These are phyloP conservation scores for Exophiala sideris DNA, from an alignment of 2,329 filamentous ascomycete species.

Conservation along the genomic window DNA sequence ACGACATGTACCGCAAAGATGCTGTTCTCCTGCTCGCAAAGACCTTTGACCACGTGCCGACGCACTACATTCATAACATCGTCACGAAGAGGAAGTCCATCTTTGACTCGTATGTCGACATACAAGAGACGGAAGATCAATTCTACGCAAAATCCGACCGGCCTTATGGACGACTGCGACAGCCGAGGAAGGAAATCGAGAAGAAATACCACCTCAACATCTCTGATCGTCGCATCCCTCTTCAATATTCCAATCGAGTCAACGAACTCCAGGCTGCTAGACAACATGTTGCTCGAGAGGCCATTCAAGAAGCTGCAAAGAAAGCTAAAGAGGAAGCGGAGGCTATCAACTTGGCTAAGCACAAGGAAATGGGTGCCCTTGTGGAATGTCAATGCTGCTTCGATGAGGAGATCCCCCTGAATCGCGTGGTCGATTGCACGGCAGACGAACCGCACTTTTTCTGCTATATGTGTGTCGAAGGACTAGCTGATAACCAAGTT, in stretches of 20 bases:
- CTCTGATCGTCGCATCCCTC: constrained; percentile 12
- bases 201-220: constrained; percentile 18
- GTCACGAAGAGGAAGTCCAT: constrained; percentile 27
- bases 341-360: constrained; percentile 36
- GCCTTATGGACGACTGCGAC: constrained; percentile 27
- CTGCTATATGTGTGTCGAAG: constrained; percentile 64
- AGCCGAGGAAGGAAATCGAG: constrained; percentile 21
- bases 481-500: constrained; percentile 64
- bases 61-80: constrained; percentile 22
- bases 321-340: constrained; percentile 32
- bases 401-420: constrained; percentile 57
- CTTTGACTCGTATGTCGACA: constrained; percentile 31
- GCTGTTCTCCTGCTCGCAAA: constrained; percentile 29
- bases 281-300: constrained; percentile 26
- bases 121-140: constrained; percentile 28
- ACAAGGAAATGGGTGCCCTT: constrained; percentile 50
- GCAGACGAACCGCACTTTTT: constrained; percentile 62
- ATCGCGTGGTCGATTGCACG: constrained; percentile 66
- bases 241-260: constrained; percentile 21
- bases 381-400: constrained; percentile 74
- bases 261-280: constrained; percentile 33
- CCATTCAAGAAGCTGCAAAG: constrained; percentile 13
- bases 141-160: constrained; percentile 8
- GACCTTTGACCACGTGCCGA: constrained; percentile 26
- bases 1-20: constrained; percentile 24